A percentile compares a stretch with the other conserved stretches of the same genome.
Evolutionary conservation across 2,329 filamentous ascomycete species (phyloP).

Genomic region (Cytospora piceicola): DNA sequence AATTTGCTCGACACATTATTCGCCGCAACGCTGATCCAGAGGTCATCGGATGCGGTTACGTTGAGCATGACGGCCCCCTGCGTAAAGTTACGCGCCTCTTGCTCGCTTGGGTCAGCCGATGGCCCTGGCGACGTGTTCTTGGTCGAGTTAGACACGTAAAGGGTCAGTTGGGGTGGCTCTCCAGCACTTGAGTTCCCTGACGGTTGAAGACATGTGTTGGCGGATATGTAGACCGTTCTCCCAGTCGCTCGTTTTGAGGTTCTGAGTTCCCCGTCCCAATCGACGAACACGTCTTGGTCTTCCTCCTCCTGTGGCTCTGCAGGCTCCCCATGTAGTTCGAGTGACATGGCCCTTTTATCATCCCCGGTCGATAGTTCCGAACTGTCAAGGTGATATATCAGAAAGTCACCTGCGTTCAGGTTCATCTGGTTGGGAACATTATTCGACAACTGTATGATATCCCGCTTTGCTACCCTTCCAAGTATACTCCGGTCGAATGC

Average conservation of each 20-base stretch:
- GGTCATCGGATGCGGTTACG: constrained; percentile 63
- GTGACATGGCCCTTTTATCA: constrained; percentile 28
- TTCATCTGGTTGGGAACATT: constrained; percentile 66
- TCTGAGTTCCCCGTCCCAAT: constrained; percentile 29
- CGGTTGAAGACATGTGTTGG: constrained; percentile 86
- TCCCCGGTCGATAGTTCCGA: constrained; percentile 53
- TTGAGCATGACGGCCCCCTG: constrained; percentile 72
- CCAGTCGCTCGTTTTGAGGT: constrained; percentile 36
- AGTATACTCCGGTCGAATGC: constrained; percentile 66
- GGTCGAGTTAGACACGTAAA: constrained; percentile 74
- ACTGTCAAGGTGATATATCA: constrained; percentile 67
- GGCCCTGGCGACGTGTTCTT: constrained; percentile 71
- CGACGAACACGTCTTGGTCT: constrained; percentile 24
- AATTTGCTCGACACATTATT: constrained; percentile 66
- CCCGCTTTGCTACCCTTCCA: constrained; percentile 54
- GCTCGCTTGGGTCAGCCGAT: constrained; percentile 46
- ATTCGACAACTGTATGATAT: constrained; percentile 59
- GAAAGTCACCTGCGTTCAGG: constrained; percentile 63
- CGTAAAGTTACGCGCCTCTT: constrained; percentile 57
- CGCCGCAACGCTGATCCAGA: constrained; percentile 79
- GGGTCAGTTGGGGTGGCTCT: constrained; percentile 70
- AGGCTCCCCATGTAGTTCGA: constrained; percentile 25
- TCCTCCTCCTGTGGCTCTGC: constrained; percentile 28
- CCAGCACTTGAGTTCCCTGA: constrained; percentile 49
- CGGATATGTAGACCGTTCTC: constrained; percentile 74